phyloP scores from a whole-genome alignment of 257 asterid species.

The Sherardia arvensis region DNA sequence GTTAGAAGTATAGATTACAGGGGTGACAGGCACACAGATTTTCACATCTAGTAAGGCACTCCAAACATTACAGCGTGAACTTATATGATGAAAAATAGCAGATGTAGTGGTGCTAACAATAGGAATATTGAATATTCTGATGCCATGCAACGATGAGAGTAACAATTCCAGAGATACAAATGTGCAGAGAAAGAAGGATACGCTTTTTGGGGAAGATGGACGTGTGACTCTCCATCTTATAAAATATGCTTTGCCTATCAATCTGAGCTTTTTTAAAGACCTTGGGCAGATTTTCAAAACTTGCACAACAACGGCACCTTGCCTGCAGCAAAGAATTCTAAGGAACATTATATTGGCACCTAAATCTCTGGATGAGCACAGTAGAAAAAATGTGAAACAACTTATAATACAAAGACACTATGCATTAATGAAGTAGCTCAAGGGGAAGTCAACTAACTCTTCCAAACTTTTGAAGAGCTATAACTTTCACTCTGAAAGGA shows the following conservation, averaged over 20 bases:
- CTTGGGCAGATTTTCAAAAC: constrained; percentile 32
- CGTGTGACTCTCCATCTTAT: constrained; percentile 43
- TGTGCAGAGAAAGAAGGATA: constrained; percentile 41
- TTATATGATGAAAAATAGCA: neutral
- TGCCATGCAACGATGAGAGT: neutral
- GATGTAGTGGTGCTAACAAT: neutral
- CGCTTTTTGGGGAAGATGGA: constrained; percentile 61
- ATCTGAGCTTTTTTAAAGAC: constrained; percentile 46
- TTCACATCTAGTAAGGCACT: neutral
- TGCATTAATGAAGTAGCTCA: neutral
- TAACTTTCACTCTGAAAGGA: neutral
- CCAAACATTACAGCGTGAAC: neutral
- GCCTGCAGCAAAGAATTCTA: constrained; percentile 29
- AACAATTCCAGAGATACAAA: neutral
- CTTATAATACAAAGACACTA: neutral
- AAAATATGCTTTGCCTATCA: constrained; percentile 46
- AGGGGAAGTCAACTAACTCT: neutral
- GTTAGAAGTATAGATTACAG: neutral
- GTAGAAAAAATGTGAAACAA: neutral
- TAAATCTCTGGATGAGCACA: neutral
- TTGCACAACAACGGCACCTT: constrained; percentile 50
- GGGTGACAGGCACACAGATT: neutral
- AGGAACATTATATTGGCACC: neutral
- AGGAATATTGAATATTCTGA: neutral
- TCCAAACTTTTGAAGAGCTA: neutral